phyloP scores from a whole-genome alignment of 1,284 basidiomycete genomes.

The Dichomitus squalens region DNA sequence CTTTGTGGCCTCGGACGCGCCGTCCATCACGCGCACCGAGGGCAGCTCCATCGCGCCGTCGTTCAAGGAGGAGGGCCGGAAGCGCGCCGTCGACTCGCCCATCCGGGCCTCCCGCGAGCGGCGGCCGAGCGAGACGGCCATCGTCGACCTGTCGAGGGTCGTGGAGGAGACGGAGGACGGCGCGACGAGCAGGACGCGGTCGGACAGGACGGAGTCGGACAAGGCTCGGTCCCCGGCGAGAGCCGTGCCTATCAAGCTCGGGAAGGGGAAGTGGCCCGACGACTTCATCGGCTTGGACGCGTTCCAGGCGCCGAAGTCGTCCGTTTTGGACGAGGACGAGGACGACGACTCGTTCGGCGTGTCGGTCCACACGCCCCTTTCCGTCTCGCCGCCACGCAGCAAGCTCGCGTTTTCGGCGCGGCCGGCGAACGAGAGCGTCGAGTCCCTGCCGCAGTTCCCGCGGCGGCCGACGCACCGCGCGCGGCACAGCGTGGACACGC shows the following conservation, averaged over 20 bases:
- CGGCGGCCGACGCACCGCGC: conserved; percentile 64
- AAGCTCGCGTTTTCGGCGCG: conserved; percentile 51
- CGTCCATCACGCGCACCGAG: conserved; percentile 65
- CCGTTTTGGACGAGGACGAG: conserved; percentile 28
- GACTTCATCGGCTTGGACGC: conserved; percentile 63
- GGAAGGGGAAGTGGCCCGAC: conserved; percentile 82
- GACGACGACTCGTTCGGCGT: conserved; percentile 14
- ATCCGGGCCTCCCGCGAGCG: conserved; percentile 47
- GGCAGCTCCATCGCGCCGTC: conserved; percentile 51
- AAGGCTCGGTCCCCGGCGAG: conserved; percentile 12
- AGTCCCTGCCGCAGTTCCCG: conserved; percentile 47
- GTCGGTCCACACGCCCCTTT: conserved; percentile 40
- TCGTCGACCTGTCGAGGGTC: conserved; percentile 65
- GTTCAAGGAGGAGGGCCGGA: conserved; percentile 47
- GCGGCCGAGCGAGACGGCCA: conserved; percentile 59
- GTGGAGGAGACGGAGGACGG: conserved; percentile 73
- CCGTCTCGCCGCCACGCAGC: conserved; percentile 58
- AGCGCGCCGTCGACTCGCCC: conserved; percentile 37
- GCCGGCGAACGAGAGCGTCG: conserved; percentile 48
- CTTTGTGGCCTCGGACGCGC: conserved; percentile 49
- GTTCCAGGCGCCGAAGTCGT: conserved; percentile 40
- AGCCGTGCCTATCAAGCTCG: conserved; percentile 52
- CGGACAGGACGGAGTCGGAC: background rate
- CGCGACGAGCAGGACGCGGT: conserved; percentile 39
- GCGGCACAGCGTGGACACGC: conserved; percentile 52